Conservation (phyloP, 177 flowering plant genomes). For the Vitis hybrid region DNA sequence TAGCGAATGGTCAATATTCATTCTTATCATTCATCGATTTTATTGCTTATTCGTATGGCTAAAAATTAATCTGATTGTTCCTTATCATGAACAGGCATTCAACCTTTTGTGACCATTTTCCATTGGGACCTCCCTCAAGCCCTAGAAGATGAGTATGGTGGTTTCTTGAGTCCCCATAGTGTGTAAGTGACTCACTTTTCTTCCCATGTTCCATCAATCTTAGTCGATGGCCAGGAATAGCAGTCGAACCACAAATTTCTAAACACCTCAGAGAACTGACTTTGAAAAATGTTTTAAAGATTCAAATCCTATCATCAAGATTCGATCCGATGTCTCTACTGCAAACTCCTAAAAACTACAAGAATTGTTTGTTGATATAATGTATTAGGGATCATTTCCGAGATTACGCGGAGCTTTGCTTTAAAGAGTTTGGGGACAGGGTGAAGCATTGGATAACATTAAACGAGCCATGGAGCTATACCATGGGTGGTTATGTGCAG, state of each 20-base stretch:
- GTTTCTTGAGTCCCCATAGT: slow-evolving; percentile 28
- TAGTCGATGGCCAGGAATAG: too few relatives aligned
- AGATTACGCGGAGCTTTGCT: slow-evolving; percentile 27
- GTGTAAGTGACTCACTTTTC: slow-evolving; percentile 22
- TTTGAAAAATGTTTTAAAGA: too few relatives aligned
- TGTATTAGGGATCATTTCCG: slow-evolving; percentile 14
- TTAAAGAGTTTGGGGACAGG: slow-evolving; percentile 23
- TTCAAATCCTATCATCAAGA: too few relatives aligned
- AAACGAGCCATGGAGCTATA: slow-evolving; percentile 19
- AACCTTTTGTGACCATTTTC: slow-evolving; percentile 37
- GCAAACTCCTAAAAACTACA: too few relatives aligned
- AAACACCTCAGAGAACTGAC: background rate
- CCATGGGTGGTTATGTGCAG: background rate
- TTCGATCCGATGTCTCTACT: too few relatives aligned
- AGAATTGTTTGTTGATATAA: too few relatives aligned
- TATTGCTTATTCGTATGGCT: background rate
- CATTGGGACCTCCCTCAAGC: slow-evolving; percentile 49
- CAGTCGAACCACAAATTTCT: background rate
- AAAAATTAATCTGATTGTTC: background rate
- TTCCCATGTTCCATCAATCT: background rate
- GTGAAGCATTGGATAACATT: slow-evolving; percentile 32
- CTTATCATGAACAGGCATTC: slow-evolving; percentile 26
- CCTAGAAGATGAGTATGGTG: slow-evolving; percentile 33
- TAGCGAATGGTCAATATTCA: slow-evolving; percentile 22
- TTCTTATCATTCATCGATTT: too few relatives aligned